Conservation (phyloP, 2,329 filamentous ascomycete genomes). For the Thielaviopsis populi region DNA sequence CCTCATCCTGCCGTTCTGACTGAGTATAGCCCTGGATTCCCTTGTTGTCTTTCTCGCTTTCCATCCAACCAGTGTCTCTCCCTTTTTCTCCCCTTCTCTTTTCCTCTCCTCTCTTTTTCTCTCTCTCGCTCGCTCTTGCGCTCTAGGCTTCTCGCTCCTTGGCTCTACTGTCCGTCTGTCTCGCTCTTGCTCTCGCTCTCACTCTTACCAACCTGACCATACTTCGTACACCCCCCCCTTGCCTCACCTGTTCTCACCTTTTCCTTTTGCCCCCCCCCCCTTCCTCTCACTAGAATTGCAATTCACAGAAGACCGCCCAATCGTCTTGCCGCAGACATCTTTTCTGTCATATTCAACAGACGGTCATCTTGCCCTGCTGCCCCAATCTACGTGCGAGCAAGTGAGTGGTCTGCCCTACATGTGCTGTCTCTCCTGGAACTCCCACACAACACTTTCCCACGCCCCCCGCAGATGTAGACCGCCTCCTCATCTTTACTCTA, state of each 20-base stretch:
- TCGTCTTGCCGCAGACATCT: not conserved
- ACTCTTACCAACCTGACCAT: too few relatives aligned
- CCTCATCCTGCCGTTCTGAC: not conserved
- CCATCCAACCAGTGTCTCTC: not conserved
- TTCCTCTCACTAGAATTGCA: not conserved
- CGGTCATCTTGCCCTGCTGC: not conserved
- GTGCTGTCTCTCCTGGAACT: not conserved
- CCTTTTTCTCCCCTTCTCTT: not conserved
- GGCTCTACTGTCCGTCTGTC: not conserved
- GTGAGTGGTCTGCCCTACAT: not conserved
- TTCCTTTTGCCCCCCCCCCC: not conserved
- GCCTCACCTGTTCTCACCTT: not conserved
- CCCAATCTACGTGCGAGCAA: not conserved
- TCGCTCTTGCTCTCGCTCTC: not conserved
- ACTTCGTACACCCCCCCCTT: not conserved
- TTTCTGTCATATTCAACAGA: not conserved
- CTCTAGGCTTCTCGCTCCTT: not conserved
- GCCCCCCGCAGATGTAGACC: not conserved
- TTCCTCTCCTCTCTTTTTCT: not conserved
- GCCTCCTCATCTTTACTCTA: not conserved
- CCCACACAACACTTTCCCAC: not conserved
- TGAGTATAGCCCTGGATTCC: not conserved
- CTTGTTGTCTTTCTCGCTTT: not conserved
- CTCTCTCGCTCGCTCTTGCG: not conserved
- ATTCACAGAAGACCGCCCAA: not conserved